Conservation (phyloP, 208 protist species). For the Leishmania mexicana region DNA sequence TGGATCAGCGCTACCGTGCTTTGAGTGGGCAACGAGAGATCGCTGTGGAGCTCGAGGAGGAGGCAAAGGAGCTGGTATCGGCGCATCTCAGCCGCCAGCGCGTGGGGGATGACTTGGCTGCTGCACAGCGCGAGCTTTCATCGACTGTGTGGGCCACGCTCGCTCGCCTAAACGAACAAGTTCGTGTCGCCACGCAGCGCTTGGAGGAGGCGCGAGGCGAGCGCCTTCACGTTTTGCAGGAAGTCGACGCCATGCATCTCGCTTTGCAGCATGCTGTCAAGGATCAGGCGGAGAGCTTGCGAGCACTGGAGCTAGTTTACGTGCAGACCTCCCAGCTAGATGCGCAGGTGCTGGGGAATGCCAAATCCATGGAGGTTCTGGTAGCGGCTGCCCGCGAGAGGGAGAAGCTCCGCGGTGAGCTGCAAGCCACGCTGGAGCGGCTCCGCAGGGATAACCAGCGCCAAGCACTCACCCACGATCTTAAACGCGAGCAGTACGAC, state of each 20-base stretch:
- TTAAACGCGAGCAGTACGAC: slow-evolving; percentile 27
- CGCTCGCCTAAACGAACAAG: slow-evolving; percentile 26
- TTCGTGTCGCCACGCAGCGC: slow-evolving; percentile 15
- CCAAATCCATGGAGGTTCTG: slow-evolving; percentile 37
- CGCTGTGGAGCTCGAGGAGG: slow-evolving; percentile 34
- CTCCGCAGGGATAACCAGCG: slow-evolving; percentile 18
- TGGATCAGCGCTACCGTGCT: slow-evolving; percentile 16
- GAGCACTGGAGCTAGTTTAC: slow-evolving; percentile 46
- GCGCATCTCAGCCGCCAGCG: slow-evolving; percentile 36
- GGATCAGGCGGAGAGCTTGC: slow-evolving; percentile 51
- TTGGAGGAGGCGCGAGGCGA: slow-evolving; percentile 40
- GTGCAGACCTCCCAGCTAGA: slow-evolving; percentile 35
- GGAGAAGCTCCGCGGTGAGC: slow-evolving; percentile 15
- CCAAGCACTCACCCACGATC: slow-evolving; percentile 20
- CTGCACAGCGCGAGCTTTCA: slow-evolving; percentile 36
- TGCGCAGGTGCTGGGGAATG: slow-evolving; percentile 41
- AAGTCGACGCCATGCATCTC: slow-evolving; percentile 38
- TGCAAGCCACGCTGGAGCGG: slow-evolving; percentile 16
- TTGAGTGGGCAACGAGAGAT: slow-evolving; percentile 28
- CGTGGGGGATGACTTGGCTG: slow-evolving; percentile 47
- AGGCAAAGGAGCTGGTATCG: slow-evolving; percentile 42
- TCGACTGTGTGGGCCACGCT: slow-evolving; percentile 43
- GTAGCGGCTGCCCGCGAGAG: slow-evolving; percentile 13
- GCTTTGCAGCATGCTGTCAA: slow-evolving; percentile 36
- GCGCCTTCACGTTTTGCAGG: slow-evolving; percentile 32